Evolutionary conservation across 192 early-diverging fungal species (phyloP), one percentile per base, ranked within the genome.

Genomic region (Rhizophagus clarus): DNA sequence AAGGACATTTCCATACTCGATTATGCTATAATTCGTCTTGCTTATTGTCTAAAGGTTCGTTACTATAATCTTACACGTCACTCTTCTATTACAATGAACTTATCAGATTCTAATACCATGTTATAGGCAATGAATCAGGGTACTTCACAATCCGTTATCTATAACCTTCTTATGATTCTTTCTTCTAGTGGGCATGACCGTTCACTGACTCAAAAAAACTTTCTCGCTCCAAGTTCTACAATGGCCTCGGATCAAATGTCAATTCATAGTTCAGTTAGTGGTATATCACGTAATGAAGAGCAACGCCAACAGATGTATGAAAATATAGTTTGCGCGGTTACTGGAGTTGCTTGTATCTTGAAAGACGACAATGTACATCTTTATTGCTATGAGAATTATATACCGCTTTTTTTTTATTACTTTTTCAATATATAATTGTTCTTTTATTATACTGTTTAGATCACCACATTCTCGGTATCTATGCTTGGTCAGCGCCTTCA

Each of bases 401-500:
- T 24, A 26, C 12, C 9, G 49, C 49, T 67, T 28, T 20, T 37
- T 71, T 28, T 47, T 37, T 61, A 2, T 72, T 40, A 22, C 22
- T 74, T 42, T n/a, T 73, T 28, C 49, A n/a, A 66, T 32, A 28
- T 17, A 29, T 28, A 14, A 11, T n/a, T 63, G 26, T 12, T 42
- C n/a, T 42, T n/a, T 14, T 11, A 69, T 28, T 69, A 37, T 56
- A 22, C 4, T 12, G 29, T 17, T 61, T 83, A 90, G 89, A 89
- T 90, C 71, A 90, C 91, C 0, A 85, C 88, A 8, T 79, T 86
- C 75, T 89, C 88, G 40, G 88, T 92, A 20, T 91, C 90, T 17
- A 90, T 91, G 86, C 81, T 95, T 77, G 74, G 89, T 61, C 89
- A 89, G 79, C 89, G 91, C 61, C 87, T 90, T 67, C 88, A 89